phyloP scores from a whole-genome alignment of 2,329 filamentous ascomycete species.

The Elsinoe australis region DNA sequence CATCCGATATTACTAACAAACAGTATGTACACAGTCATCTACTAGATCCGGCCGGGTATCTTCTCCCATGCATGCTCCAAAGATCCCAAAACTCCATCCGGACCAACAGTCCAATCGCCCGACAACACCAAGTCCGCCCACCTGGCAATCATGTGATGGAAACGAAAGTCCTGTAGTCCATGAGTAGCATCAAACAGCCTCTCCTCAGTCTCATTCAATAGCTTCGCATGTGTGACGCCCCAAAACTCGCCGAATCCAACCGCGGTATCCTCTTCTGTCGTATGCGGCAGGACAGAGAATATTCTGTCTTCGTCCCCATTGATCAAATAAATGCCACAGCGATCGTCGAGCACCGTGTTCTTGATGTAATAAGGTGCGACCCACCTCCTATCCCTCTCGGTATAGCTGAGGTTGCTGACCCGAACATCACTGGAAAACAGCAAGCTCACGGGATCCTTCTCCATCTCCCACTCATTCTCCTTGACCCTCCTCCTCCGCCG shows the following conservation, averaged over 20 bases:
- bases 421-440: conserved; percentile 7
- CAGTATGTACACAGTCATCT: too few species aligned
- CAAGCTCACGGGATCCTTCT: not conserved
- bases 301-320: conserved; percentile 8
- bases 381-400: not conserved
- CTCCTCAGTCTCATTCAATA: not conserved
- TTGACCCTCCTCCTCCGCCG: not conserved
- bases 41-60: not conserved
- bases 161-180: not conserved
- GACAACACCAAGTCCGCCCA: conserved; percentile 16
- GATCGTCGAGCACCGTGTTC: conserved; percentile 8
- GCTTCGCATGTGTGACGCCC: not conserved
- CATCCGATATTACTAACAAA: too few species aligned
- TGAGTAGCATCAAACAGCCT: not conserved
- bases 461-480: not conserved
- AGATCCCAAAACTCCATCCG: conserved; percentile 14
- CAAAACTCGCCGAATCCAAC: conserved; percentile 1
- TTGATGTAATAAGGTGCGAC: conserved; percentile 1
- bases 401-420: conserved; percentile 5
- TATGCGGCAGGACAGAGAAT: not conserved
- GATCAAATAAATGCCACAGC: conserved; percentile 15
- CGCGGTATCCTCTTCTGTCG: not conserved
- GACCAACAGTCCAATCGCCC: conserved; percentile 10
- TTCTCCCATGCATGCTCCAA: not conserved
- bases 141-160: conserved; percentile 10